Percentiles rank a stretch among this genome's conserved stretches.
Conservation (phyloP, 1,139 yeast species). For the Zygosaccharomyces sapae region DNA sequence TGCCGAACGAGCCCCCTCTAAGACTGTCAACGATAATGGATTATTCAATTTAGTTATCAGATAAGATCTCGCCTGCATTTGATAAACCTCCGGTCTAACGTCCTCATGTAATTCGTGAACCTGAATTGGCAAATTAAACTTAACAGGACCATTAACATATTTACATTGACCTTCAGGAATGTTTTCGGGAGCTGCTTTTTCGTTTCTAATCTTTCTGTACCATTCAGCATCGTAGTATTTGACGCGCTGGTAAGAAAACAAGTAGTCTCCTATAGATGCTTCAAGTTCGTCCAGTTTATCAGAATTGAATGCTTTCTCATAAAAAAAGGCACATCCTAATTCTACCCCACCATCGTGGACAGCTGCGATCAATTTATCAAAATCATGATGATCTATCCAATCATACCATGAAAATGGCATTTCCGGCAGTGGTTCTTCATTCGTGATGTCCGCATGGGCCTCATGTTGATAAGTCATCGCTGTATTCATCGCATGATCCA, state of each 20-base stretch:
- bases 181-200: constrained; percentile 2
- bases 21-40: constrained; percentile 28
- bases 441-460: neutral
- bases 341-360: constrained; percentile 8
- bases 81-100: constrained; percentile 30
- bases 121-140: constrained; percentile 20
- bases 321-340: constrained; percentile 18
- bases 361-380: constrained; percentile 19
- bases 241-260: constrained; percentile 14
- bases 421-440: neutral
- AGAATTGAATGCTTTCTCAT: constrained; percentile 17
- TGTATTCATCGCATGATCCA: constrained; percentile 14
- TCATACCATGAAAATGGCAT: constrained; percentile 32
- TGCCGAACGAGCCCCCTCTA: constrained; percentile 18
- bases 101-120: constrained; percentile 16
- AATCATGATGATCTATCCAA: constrained; percentile 26
- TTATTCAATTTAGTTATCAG: constrained; percentile 18
- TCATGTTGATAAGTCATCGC: constrained; percentile 4
- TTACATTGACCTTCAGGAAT: constrained; percentile 6
- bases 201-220: constrained; percentile 9
- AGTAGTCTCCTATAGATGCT: constrained; percentile 9
- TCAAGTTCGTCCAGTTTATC: constrained; percentile 8
- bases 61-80: constrained; percentile 25
- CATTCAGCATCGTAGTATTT: constrained; percentile 12
- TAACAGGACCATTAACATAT: constrained; percentile 3